A percentile compares a stretch with the other conserved stretches of the same genome.
phyloP scores from a whole-genome alignment of 2,329 filamentous ascomycete species.

The Neonectria coccinea region DNA sequence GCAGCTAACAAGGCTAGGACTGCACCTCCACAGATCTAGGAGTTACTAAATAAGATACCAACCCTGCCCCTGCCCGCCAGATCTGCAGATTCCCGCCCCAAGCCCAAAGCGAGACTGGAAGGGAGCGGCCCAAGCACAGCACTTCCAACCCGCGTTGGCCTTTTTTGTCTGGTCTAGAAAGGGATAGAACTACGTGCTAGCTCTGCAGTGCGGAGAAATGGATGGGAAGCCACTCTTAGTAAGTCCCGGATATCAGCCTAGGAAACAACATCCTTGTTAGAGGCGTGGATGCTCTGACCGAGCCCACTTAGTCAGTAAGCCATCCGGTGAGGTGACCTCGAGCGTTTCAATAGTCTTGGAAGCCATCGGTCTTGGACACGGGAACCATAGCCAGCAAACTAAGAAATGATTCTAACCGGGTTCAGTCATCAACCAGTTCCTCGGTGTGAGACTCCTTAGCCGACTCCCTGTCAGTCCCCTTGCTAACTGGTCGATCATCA shows the following conservation, averaged over 20 bases:
- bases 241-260: background rate
- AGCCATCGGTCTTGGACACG: slow-evolving; percentile 9
- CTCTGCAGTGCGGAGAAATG: slow-evolving; percentile 4
- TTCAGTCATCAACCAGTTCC: background rate
- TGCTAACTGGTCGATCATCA: background rate
- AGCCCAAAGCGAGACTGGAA: slow-evolving; percentile 16
- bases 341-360: slow-evolving; percentile 28
- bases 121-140: slow-evolving; percentile 16
- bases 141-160: slow-evolving; percentile 8
- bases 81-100: slow-evolving; percentile 42
- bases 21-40: slow-evolving; percentile 36
- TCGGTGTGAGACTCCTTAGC: background rate
- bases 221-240: slow-evolving; percentile 5
- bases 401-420: background rate
- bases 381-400: slow-evolving; percentile 4
- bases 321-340: slow-evolving; percentile 21
- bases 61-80: slow-evolving; percentile 34
- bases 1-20: slow-evolving; percentile 35
- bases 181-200: slow-evolving; percentile 3
- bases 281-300: slow-evolving; percentile 17
- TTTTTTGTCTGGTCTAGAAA: slow-evolving; percentile 5
- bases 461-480: background rate
- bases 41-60: slow-evolving; percentile 20
- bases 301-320: slow-evolving; percentile 28
- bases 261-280: slow-evolving; percentile 8